Evolutionary conservation across 352 stramenopile species (phyloP).

Genomic region (Globisporangium cylindrosporum): DNA sequence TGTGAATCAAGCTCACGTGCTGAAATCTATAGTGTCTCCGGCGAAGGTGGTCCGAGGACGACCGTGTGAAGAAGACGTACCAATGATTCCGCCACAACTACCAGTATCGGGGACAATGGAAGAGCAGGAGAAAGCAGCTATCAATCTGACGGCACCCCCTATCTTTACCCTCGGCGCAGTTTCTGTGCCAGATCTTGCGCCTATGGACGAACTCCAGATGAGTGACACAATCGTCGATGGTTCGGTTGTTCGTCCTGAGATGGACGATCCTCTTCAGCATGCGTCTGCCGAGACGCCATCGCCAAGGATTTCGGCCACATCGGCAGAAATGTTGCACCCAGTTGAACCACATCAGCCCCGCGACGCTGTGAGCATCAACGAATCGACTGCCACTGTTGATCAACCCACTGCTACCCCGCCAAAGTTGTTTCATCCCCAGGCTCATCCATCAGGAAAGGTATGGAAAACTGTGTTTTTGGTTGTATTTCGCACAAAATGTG

Average conservation of each 20-base stretch:
- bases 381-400: background rate
- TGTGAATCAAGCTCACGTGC: constrained; percentile 9
- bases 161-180: background rate
- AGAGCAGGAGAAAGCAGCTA: background rate
- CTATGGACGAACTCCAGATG: background rate
- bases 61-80: background rate
- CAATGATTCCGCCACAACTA: background rate
- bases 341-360: background rate
- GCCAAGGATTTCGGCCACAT: background rate
- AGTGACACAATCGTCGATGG: background rate
- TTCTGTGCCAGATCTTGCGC: background rate
- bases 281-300: background rate
- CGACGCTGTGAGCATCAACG: background rate
- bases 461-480: background rate
- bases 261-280: background rate
- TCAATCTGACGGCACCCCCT: background rate
- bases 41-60: background rate
- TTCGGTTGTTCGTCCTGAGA: background rate
- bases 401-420: background rate
- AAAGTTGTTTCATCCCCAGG: background rate
- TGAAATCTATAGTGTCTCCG: constrained; percentile 17
- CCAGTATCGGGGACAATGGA: background rate
- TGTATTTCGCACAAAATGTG: background rate
- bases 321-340: background rate
- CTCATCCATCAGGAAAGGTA: background rate